These are phyloP conservation scores for Leccinum insolens DNA, from an alignment of 1,284 basidiomycete genomes.

Conservation along the genomic window DNA sequence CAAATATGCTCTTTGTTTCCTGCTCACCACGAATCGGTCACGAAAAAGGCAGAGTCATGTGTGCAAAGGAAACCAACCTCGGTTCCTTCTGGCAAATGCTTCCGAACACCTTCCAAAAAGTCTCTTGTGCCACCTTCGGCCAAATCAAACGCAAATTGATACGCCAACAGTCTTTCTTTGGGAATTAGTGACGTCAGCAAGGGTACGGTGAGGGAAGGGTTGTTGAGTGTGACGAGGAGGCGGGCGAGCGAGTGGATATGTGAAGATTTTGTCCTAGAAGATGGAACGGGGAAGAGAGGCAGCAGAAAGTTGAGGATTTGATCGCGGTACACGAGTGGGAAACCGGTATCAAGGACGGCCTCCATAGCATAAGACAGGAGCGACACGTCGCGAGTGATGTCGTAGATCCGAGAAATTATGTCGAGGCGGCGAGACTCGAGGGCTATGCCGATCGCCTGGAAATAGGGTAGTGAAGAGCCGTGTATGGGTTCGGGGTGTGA, in stretches of 20 bases:
- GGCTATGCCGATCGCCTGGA: slow-evolving; percentile 90
- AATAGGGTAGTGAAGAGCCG: slow-evolving; percentile 12
- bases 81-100: slow-evolving; percentile 65
- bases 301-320: slow-evolving; percentile 85
- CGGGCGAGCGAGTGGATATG: slow-evolving; percentile 81
- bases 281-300: slow-evolving; percentile 77
- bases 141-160: slow-evolving; percentile 93
- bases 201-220: slow-evolving; percentile 71
- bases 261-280: slow-evolving; percentile 68
- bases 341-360: slow-evolving; percentile 82
- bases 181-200: slow-evolving; percentile 74
- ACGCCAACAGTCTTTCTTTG: slow-evolving; percentile 77
- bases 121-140: slow-evolving; percentile 92
- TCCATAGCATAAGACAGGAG: slow-evolving; percentile 91
- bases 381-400: slow-evolving; percentile 70
- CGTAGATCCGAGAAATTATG: slow-evolving; percentile 77
- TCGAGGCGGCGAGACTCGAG: slow-evolving; percentile 89
- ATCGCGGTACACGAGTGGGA: slow-evolving; percentile 80
- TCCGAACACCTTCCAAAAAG: slow-evolving; percentile 78
- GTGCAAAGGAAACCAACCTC: slow-evolving; percentile 44
- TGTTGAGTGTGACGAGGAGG: slow-evolving; percentile 85
- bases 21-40: slow-evolving; percentile 33
- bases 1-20: slow-evolving; percentile 64
- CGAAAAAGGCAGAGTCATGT: neutral
- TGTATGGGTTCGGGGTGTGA: neutral